These are phyloP conservation scores for Termitomyces sp. DNA, from an alignment of 768 basidiomycete species.

Conservation along the genomic window DNA sequence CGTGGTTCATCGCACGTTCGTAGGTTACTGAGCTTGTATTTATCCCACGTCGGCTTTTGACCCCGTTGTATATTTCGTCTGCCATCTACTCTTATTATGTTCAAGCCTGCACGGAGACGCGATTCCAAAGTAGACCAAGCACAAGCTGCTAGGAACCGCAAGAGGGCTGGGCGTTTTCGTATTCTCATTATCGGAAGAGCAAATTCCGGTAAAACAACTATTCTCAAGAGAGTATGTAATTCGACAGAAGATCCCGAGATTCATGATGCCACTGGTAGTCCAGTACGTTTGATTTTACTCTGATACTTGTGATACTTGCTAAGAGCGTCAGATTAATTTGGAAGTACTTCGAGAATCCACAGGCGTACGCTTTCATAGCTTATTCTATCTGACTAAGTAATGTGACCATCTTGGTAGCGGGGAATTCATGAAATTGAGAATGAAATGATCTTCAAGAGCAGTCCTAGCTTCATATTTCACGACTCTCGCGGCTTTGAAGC, in stretches of 20 bases:
- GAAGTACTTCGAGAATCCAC: not conserved
- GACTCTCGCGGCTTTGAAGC: conserved; percentile 16
- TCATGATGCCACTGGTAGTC: conserved; percentile 14
- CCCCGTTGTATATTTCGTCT: not conserved
- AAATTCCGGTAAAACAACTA: conserved; percentile 38
- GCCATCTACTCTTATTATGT: not conserved
- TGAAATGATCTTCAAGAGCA: conserved; percentile 11
- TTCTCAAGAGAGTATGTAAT: conserved; percentile 34
- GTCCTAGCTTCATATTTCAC: conserved; percentile 9
- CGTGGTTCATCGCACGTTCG: too few relatives aligned
- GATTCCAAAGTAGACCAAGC: not conserved
- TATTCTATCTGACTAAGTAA: not conserved
- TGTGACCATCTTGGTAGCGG: not conserved
- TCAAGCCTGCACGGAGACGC: not conserved
- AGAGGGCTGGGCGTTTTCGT: conserved; percentile 27
- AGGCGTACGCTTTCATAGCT: not conserved
- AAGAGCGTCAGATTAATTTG: not conserved
- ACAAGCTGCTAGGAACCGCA: conserved; percentile 9
- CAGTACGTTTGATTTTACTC: conserved; percentile 14
- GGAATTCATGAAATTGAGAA: conserved; percentile 12
- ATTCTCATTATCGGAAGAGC: conserved; percentile 38
- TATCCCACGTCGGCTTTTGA: too few relatives aligned
- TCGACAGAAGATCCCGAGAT: conserved; percentile 28
- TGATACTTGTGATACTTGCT: not conserved
- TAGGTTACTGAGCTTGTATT: too few relatives aligned